Evolutionary conservation across 352 stramenopile species (phyloP), one percentile per base, ranked within the genome.

Genomic region (Peronospora belbahrii): DNA sequence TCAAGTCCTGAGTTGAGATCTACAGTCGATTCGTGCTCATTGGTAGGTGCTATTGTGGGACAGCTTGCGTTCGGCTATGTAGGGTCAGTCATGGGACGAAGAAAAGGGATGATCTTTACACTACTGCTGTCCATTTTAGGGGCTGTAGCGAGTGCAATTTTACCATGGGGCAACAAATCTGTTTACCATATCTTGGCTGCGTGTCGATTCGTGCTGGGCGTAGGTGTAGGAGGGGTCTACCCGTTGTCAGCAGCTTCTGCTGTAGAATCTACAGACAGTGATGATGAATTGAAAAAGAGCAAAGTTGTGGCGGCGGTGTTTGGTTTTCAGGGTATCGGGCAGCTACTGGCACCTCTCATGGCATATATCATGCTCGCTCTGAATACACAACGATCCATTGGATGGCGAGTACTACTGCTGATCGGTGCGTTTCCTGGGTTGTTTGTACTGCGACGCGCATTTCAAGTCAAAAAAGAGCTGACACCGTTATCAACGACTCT

Each of bases 1-100:
- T 77, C 65, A 15, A 77, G 57, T 39, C 60, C 76, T 4, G 65
- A 67, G 28, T 35, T 85, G 19, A 75, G 74, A 18, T 88, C 79
- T 4, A 71, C 67, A 4, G 71, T 93, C 18, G 71, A 72, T 31
- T 73, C 80, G 9, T 84, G 72, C 48, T 86, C 79, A 19, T 62
- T 94, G 15, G 62, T 85, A 2, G 82, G 82, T 2, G 82, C 79
- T n/a, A 87, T 94, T 41, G 52, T 77, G 17, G 82, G 79, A 3
- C 79, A 90, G 50, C 60, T 90, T 36, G 79, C 74, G 18, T 90
- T 91, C 42, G 82, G 82, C 10, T 90, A 91, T 41, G 68, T 88
- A 18, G 82, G 79, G 34, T 67, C 85, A 14, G 59, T 68, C 11
- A 50, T 91, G 30, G 79, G 79, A 3, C 70, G 79, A 18, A 62